Base-by-base conservation (phyloP, 2,329 filamentous ascomycete genomes). In the Pseudonectria foliicola region DNA sequence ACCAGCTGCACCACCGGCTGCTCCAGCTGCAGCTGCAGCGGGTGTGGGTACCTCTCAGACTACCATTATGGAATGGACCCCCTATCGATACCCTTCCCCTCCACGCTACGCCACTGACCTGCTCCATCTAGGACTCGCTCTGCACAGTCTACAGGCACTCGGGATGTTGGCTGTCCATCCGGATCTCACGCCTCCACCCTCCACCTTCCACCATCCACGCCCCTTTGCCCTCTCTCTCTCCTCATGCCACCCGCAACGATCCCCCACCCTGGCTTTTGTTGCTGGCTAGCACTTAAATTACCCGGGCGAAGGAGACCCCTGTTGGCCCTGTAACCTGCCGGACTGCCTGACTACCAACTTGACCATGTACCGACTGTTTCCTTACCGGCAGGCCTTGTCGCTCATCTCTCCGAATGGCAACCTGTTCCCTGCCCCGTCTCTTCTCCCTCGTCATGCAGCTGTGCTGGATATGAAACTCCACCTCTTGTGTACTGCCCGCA, bases 81-180 rank as follows among this genome's bases (percentile, higher is more conserved):
- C 50, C 49, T 52, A 54, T 57, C 51, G 50, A 56, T 54, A 45
- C 46, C 52, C 48, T 42, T 44, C 46, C 40, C 33, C 44, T 46
- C 44, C 47, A 50, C 50, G 45, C 55, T 54, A 57, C 52, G 50
- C 50, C 48, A 46, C 49, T 50, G 39, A 37, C 43, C 46, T 49
- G 47, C 49, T 42, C 49, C 41, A 34, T 50, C 21, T 15, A 16
- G 29, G 13, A 12, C 18, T 25, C 23, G 44, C 49, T 45, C 46
- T 50, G 46, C 42, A 37, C 39, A n/a, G n/a, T 35, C 44, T 52
- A 39, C 39, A 12, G 16, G 10, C 29, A 24, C 12, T 18, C 42
- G 42, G 35, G 23, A 36, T 31, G 35, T 34, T 21, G 36, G 40
- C 10, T 34, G 6, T 16, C 13, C 16, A 13, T 15, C 43, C 34